Evolutionary conservation across 2,329 filamentous ascomycete genomes (phyloP).

Genomic region (Xylaria sp.): DNA sequence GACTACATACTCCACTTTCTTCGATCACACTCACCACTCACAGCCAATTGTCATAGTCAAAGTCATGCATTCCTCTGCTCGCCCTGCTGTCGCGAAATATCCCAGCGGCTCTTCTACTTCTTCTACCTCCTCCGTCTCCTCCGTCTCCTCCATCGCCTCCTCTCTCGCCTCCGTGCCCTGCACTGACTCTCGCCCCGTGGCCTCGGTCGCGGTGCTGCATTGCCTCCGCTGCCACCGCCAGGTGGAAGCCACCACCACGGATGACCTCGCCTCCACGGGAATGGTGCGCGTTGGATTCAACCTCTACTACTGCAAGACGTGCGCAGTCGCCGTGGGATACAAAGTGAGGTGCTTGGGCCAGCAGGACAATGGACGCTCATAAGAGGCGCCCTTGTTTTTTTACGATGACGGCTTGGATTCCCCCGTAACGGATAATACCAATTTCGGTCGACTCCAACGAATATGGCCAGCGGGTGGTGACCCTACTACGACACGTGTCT

Average conservation of each 20-base stretch:
- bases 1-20: background rate
- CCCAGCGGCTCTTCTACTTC: slow-evolving; percentile 36
- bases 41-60: background rate
- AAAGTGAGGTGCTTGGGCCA: slow-evolving; percentile 38
- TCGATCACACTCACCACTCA: background rate
- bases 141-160: slow-evolving; percentile 36
- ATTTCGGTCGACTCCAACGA: background rate
- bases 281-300: slow-evolving; percentile 62
- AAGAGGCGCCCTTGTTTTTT: background rate
- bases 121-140: slow-evolving; percentile 42
- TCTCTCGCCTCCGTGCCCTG: slow-evolving; percentile 42
- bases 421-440: background rate
- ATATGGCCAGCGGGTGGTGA: background rate
- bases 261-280: slow-evolving; percentile 52
- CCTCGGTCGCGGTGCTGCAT: slow-evolving; percentile 51
- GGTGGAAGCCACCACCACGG: slow-evolving; percentile 56
- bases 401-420: background rate
- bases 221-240: slow-evolving; percentile 53
- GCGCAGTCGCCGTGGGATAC: slow-evolving; percentile 59
- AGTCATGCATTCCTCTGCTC: slow-evolving; percentile 29
- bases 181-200: slow-evolving; percentile 46
- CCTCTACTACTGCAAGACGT: slow-evolving; percentile 61
- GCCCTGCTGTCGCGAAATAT: slow-evolving; percentile 36
- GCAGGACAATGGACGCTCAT: background rate
- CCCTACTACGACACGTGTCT: background rate